Conservation (phyloP, 139 green algal species). For the Limnomonas spitsbergensis region DNA sequence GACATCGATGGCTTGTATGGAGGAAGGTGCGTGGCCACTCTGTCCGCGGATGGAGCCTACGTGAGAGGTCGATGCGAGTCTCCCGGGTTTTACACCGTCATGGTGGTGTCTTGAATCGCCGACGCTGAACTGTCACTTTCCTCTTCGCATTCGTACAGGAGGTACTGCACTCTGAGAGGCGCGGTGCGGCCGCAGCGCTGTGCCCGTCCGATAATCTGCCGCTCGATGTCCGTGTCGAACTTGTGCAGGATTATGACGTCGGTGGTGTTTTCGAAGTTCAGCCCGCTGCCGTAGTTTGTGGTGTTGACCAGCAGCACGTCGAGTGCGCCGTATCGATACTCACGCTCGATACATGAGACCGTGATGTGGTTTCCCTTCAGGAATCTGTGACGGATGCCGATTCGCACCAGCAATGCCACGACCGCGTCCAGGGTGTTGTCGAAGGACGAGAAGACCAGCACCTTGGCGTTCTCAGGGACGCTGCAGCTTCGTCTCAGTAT, state of each 20-base stretch:
- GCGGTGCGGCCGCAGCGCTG: not conserved
- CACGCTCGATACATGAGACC: not conserved
- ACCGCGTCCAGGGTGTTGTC: not conserved
- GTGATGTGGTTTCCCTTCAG: not conserved
- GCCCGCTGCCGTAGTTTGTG: slow-evolving; percentile 9
- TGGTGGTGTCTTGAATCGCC: too few species aligned
- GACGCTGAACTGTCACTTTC: too few species aligned
- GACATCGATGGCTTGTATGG: too few species aligned
- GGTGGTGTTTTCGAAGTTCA: slow-evolving; percentile 15
- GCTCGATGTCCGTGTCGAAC: slow-evolving; percentile 8
- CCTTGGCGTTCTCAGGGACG: not conserved
- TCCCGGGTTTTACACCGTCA: too few species aligned
- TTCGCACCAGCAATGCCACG: not conserved
- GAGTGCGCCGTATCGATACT: not conserved
- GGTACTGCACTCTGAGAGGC: slow-evolving; percentile 13
- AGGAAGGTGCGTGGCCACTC: too few species aligned
- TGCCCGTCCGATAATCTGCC: slow-evolving; percentile 14
- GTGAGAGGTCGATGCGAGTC: too few species aligned
- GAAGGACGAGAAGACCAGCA: slow-evolving; percentile 11
- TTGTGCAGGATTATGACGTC: slow-evolving; percentile 24
- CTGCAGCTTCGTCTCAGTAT: not conserved
- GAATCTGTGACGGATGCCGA: not conserved
- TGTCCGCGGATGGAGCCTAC: too few species aligned
- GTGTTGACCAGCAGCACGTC: slow-evolving; percentile 16
- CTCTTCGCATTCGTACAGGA: slow-evolving; percentile 23